Evolutionary conservation across 345 rosid species (phyloP).

Genomic region (Eucalyptus guilfoylei): DNA sequence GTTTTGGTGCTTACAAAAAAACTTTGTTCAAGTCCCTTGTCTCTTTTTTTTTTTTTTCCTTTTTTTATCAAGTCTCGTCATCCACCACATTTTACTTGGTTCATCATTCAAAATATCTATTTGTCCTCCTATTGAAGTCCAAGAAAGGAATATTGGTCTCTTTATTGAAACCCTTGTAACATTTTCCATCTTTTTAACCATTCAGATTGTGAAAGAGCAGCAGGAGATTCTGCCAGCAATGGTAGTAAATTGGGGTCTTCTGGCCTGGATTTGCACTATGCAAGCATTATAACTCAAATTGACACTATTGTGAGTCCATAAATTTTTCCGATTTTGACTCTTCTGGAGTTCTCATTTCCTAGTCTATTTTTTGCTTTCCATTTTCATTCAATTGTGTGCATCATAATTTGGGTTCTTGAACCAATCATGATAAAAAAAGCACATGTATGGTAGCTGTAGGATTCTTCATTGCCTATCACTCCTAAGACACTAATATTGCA

Average conservation of each 20-base stretch:
- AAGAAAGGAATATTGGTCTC: background rate
- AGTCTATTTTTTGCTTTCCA: background rate
- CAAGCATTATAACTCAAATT: slow-evolving; percentile 34
- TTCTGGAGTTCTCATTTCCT: background rate
- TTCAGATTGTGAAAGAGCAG: slow-evolving; percentile 46
- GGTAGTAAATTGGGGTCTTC: slow-evolving; percentile 29
- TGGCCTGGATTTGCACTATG: slow-evolving; percentile 41
- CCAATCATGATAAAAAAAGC: background rate
- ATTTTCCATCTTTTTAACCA: background rate
- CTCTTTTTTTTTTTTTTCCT: no score
- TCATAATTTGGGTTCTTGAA: background rate
- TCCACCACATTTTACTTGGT: background rate
- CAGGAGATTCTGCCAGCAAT: background rate
- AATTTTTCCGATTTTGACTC: background rate
- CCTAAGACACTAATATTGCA: background rate
- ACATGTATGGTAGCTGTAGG: background rate
- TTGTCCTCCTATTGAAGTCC: background rate
- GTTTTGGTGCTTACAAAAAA: background rate
- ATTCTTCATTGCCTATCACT: background rate
- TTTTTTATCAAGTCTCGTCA: no score
- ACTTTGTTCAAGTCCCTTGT: background rate
- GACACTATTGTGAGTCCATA: slow-evolving; percentile 27
- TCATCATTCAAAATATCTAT: background rate
- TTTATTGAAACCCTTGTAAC: background rate
- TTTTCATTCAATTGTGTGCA: background rate